Evolutionary conservation across 2,329 filamentous ascomycete genomes (phyloP), one percentile per base, ranked within the genome.

Genomic region (Allantophomopsis lycopodina): DNA sequence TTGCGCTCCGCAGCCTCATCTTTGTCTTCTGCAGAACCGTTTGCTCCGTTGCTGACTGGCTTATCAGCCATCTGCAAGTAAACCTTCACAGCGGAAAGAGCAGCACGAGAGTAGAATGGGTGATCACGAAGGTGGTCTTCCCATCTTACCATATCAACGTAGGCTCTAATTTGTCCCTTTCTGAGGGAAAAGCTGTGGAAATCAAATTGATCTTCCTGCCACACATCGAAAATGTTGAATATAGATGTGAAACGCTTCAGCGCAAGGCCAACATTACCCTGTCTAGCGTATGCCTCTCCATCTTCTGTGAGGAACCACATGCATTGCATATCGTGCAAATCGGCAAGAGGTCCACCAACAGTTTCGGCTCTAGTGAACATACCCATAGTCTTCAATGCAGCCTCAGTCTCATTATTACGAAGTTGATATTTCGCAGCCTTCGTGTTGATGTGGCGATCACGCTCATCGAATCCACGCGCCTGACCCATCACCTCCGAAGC

Each of bases 201-300:
- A 58, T 98, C 91, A 53, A 96, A 95, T 55, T 98, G 91, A 52
- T 98, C 91, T 58, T 98, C 93, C 56, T 94, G 83, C 91, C 91
- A 98, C 15, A 86, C 78, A 48, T 96, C 89, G 53, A 98, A 98
- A 48, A 98, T 93, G 60, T 84, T 86, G 58, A 81, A 80, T 42
- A 98, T 75, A 16, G 84, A 71, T 48, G 88, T 84, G 60, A 95
- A 89, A 37, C 93, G 78, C 67, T 98, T 98, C 39, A 98, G 68
- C 0, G 93, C 89, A 43, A 95, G 70, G 4, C 82, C 86, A 36
- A 83, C 65, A 50, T 94, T 87, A 47, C 79, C 79, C 57, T 87
- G 82, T 38, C 91, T 79, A 42, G 83, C 68, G 58, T 88, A 87
- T 3, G 89, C 79, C 62, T 95, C 84, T 40, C 86, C 91, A 55